Conservation (phyloP, 352 stramenopile species). For the Elongisporangium prolatum region DNA sequence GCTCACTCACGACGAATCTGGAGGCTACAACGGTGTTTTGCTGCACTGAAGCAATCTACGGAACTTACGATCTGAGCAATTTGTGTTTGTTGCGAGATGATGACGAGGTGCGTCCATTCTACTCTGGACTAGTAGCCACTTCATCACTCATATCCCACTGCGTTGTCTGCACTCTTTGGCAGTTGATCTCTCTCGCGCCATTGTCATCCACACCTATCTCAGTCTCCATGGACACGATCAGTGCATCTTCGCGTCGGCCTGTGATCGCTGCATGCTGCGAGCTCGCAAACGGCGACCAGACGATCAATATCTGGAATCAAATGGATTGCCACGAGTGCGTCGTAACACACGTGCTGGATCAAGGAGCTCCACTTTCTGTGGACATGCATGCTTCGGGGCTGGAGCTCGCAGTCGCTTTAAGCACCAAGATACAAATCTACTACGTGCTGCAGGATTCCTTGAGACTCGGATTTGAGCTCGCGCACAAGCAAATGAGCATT, state of each 20-base stretch:
- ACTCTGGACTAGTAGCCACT: neutral
- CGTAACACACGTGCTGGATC: conserved; percentile 42
- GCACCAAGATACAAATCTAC: conserved; percentile 53
- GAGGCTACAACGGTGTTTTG: conserved; percentile 48
- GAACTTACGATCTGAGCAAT: conserved; percentile 69
- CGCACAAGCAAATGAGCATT: conserved; percentile 53
- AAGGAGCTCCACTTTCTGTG: conserved; percentile 26
- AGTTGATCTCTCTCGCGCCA: conserved; percentile 34
- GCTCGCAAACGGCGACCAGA: conserved; percentile 28
- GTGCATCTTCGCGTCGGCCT: conserved; percentile 32
- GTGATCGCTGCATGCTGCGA: conserved; percentile 43
- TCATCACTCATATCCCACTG: neutral
- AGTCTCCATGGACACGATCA: conserved; percentile 29
- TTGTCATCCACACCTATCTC: conserved; percentile 49
- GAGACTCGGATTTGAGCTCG: conserved; percentile 55
- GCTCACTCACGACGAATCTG: conserved; percentile 39
- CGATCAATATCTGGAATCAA: conserved; percentile 64
- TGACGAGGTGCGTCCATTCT: conserved; percentile 33
- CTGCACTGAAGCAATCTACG: conserved; percentile 54
- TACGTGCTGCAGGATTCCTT: conserved; percentile 59
- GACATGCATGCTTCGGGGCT: conserved; percentile 56
- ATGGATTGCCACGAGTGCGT: conserved; percentile 53
- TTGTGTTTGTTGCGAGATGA: conserved; percentile 58
- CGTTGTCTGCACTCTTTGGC: neutral
- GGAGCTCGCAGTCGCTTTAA: conserved; percentile 49